phyloP scores from a whole-genome alignment of 106 monocot species.

The Alisma plantagoaquatica region DNA sequence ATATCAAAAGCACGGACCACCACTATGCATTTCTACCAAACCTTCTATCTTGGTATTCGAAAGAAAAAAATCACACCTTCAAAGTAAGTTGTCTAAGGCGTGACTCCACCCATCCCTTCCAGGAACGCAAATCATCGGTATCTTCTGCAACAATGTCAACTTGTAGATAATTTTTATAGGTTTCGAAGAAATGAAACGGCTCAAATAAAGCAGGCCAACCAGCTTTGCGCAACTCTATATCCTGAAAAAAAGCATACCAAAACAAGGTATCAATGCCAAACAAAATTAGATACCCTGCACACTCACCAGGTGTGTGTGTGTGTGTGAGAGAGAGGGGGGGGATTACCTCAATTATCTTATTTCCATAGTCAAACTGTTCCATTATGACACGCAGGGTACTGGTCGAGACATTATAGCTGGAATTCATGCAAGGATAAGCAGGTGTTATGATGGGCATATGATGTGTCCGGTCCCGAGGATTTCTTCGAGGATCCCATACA shows the following conservation, averaged over 20 bases:
- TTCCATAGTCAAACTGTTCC: constrained; percentile 82
- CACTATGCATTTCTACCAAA: not conserved
- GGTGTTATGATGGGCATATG: constrained; percentile 99
- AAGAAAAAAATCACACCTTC: constrained; percentile 44
- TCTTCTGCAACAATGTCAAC: constrained; percentile 82
- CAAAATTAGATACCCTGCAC: not conserved
- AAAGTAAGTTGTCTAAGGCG: constrained; percentile 84
- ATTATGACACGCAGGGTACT: constrained; percentile 91
- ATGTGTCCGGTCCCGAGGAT: constrained; percentile 80
- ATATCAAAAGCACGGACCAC: not conserved
- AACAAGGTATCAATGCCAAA: not conserved
- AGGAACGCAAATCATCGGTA: constrained; percentile 67
- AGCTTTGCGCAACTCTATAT: constrained; percentile 70
- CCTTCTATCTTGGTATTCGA: not conserved
- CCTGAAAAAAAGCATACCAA: constrained; percentile 46
- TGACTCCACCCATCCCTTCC: constrained; percentile 99
- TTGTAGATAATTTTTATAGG: constrained; percentile 89
- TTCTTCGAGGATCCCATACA: constrained; percentile 94
- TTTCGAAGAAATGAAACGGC: constrained; percentile 77
- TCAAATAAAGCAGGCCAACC: constrained; percentile 71
- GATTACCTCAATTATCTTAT: constrained; percentile 77
- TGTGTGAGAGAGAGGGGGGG: not conserved
- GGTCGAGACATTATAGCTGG: constrained; percentile 95
- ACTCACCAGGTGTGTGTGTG: constrained; percentile 3
- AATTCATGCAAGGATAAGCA: constrained; percentile 99